Evolutionary conservation across 495 filamentous ascomycete genomes (phyloP).

Genomic region (Talaromyces nanjingensis): DNA sequence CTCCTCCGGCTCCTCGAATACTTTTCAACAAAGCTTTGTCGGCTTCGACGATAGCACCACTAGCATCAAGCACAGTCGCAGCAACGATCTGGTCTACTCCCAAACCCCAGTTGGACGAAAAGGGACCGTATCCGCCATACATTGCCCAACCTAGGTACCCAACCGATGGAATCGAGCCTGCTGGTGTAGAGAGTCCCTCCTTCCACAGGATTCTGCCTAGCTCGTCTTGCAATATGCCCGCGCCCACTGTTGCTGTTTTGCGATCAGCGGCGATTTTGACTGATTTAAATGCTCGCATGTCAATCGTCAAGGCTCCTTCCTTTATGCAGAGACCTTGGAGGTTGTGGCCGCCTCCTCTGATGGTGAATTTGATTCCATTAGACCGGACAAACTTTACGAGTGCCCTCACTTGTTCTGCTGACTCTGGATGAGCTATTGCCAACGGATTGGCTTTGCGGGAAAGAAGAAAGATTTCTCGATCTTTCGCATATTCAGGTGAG

Average conservation of each 20-base stretch:
- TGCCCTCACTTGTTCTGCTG: slow-evolving; percentile 23
- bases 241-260: slow-evolving; percentile 27
- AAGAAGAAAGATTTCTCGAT: slow-evolving; percentile 11
- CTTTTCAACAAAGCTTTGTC: slow-evolving; percentile 25
- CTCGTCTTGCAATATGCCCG: slow-evolving; percentile 22
- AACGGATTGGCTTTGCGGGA: slow-evolving; percentile 13
- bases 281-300: slow-evolving; percentile 28
- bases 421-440: slow-evolving; percentile 26
- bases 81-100: slow-evolving; percentile 33
- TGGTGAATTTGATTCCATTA: slow-evolving; percentile 21
- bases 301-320: slow-evolving; percentile 24
- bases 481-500: slow-evolving; percentile 15
- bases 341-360: slow-evolving; percentile 33
- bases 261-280: slow-evolving; percentile 19
- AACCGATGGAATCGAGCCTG: slow-evolving; percentile 17
- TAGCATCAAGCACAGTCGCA: slow-evolving; percentile 27
- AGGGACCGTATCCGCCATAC: slow-evolving; percentile 32
- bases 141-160: slow-evolving; percentile 33
- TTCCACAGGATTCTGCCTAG: slow-evolving; percentile 18
- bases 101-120: slow-evolving; percentile 25
- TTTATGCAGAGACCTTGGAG: slow-evolving; percentile 21
- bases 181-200: slow-evolving; percentile 23
- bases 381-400: slow-evolving; percentile 18
- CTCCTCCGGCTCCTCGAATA: slow-evolving; percentile 32
- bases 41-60: slow-evolving; percentile 26